phyloP scores from a whole-genome alignment of 306 rosid genomes.

The Vigna hirtella region DNA sequence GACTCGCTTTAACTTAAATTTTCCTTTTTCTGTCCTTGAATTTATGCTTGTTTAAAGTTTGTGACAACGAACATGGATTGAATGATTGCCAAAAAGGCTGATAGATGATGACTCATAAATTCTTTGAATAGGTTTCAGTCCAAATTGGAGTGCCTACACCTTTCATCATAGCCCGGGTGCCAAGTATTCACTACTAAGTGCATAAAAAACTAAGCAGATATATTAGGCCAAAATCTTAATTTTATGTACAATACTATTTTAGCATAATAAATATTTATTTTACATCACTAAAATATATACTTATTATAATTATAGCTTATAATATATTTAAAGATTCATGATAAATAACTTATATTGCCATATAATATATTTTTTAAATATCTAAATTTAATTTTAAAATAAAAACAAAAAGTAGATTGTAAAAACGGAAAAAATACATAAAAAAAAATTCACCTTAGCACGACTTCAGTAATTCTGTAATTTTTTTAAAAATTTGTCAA shows the following conservation, averaged over 20 bases:
- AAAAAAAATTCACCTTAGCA: too few relatives aligned
- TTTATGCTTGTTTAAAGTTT: conserved; percentile 35
- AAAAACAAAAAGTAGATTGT: too few relatives aligned
- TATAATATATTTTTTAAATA: too few relatives aligned
- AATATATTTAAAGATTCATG: too few relatives aligned
- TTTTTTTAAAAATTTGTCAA: too few relatives aligned
- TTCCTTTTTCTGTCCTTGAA: conserved; percentile 26
- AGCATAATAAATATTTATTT: not conserved
- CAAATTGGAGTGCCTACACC: not conserved
- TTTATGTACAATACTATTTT: not conserved
- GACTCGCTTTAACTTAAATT: conserved; percentile 38
- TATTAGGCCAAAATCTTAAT: not conserved
- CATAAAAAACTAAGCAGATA: not conserved
- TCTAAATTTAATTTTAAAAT: too few relatives aligned
- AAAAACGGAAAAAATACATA: too few relatives aligned
- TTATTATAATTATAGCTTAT: too few relatives aligned
- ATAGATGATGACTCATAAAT: not conserved
- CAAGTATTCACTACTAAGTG: not conserved
- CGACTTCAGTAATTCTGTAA: too few relatives aligned
- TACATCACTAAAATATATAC: too few relatives aligned
- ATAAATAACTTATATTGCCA: too few relatives aligned
- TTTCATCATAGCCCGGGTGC: not conserved
- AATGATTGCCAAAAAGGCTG: conserved; percentile 32
- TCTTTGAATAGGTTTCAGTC: not conserved
- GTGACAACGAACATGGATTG: not conserved